A percentile compares a stretch with the other conserved stretches of the same genome.
These are phyloP conservation scores for Diplosphaera chodatii DNA, from an alignment of 139 green algal genomes.

Conservation along the genomic window DNA sequence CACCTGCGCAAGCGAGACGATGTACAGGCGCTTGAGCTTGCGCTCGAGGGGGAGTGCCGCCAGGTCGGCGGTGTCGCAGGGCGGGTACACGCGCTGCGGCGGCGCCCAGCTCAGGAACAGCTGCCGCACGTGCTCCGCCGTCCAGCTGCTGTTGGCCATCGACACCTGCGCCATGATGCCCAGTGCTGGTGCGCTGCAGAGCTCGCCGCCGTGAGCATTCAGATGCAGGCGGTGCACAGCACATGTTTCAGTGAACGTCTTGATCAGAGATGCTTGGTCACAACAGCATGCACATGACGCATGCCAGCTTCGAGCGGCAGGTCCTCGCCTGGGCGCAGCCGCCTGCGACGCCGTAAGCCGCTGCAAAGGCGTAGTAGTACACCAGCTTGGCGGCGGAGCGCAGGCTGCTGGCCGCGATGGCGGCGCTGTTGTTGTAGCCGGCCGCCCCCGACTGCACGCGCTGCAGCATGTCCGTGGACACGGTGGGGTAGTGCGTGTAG, in stretches of 20 bases:
- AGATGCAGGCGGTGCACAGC: too few relatives aligned
- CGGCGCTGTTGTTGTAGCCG: constrained; percentile 70
- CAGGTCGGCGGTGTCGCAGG: constrained; percentile 72
- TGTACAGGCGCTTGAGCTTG: constrained; percentile 61
- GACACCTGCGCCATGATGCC: too few relatives aligned
- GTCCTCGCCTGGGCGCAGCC: constrained; percentile 34
- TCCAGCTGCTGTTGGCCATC: constrained; percentile 96
- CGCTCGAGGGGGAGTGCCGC: constrained; percentile 74
- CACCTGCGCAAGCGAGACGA: constrained; percentile 83
- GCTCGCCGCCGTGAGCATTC: too few relatives aligned
- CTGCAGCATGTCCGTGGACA: constrained; percentile 87
- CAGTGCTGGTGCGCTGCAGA: too few relatives aligned
- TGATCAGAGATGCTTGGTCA: too few relatives aligned
- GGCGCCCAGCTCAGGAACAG: constrained; percentile 64
- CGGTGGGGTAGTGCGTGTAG: constrained; percentile 95
- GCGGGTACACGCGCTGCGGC: constrained; percentile 72
- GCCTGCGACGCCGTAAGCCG: constrained; percentile 62
- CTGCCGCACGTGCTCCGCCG: constrained; percentile 66
- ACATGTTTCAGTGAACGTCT: too few relatives aligned
- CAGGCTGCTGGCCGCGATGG: constrained; percentile 30
- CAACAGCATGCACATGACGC: too few relatives aligned
- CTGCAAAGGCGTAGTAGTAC: constrained; percentile 81
- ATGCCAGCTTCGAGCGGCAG: too few relatives aligned
- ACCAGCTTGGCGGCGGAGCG: constrained; percentile 60
- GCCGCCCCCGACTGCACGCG: constrained; percentile 39